These are phyloP conservation scores for Pyricularia pennisetigena DNA, from an alignment of 2,329 filamentous ascomycete species.

Conservation along the genomic window DNA sequence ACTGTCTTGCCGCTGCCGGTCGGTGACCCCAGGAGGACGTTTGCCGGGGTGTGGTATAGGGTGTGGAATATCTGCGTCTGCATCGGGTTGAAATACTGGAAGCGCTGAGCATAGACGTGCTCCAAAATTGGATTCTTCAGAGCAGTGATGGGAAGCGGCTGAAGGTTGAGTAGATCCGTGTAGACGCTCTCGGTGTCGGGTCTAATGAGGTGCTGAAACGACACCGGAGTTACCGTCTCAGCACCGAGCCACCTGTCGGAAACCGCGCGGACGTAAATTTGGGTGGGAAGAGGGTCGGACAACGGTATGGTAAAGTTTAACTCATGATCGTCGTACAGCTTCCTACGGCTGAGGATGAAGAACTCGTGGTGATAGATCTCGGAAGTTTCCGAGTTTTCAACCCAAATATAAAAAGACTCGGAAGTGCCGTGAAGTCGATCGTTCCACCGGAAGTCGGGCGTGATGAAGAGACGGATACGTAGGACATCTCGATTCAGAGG, in stretches of 20 bases:
- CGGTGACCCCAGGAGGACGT: constrained; percentile 88
- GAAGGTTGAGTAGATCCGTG: constrained; percentile 84
- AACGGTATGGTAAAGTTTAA: constrained; percentile 96
- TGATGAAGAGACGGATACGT: constrained; percentile 77
- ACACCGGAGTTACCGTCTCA: constrained; percentile 89
- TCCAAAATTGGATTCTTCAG: constrained; percentile 81
- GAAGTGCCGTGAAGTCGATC: constrained; percentile 88
- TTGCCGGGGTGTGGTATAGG: constrained; percentile 83
- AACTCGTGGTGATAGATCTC: constrained; percentile 98
- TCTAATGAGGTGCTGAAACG: constrained; percentile 94
- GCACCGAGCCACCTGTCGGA: constrained; percentile 96
- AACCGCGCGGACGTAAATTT: constrained; percentile 91
- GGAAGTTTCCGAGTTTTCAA: constrained; percentile 94
- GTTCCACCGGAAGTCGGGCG: constrained; percentile 90
- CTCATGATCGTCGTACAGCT: constrained; percentile 93
- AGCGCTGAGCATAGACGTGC: constrained; percentile 78
- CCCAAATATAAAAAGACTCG: constrained; percentile 98
- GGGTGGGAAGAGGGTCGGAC: constrained; percentile 82
- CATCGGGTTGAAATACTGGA: constrained; percentile 98
- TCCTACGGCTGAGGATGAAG: constrained; percentile 84
- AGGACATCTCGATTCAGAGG: constrained; percentile 91
- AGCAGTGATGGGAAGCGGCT: constrained; percentile 78
- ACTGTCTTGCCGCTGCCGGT: constrained; percentile 98
- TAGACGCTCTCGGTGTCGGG: constrained; percentile 97
- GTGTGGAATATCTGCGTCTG: constrained; percentile 98